Conservation (phyloP, 352 stramenopile genomes). For the Globisporangium middletonii region DNA sequence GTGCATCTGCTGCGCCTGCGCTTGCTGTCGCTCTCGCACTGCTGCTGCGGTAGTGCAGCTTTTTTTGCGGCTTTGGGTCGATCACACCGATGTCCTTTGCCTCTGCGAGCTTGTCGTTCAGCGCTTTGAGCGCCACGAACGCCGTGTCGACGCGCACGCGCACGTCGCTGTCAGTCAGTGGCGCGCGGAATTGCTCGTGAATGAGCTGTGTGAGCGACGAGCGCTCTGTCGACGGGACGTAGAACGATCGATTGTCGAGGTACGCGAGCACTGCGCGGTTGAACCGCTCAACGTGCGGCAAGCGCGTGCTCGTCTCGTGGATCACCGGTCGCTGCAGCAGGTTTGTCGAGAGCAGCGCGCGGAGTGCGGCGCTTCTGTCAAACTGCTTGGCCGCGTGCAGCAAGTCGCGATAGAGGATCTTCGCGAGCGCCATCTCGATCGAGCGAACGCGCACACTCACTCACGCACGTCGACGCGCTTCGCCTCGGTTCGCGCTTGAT, state of each 20-base stretch:
- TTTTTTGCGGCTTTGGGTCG: not conserved
- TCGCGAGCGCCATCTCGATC: conserved; percentile 37
- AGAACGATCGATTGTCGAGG: conserved; percentile 54
- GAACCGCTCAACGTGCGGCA: conserved; percentile 54
- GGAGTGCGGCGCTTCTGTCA: conserved; percentile 50
- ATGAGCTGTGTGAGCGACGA: conserved; percentile 34
- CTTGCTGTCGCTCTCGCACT: conserved; percentile 1
- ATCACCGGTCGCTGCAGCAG: conserved; percentile 38
- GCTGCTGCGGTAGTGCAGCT: not conserved
- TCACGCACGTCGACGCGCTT: not conserved
- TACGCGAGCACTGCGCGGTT: conserved; percentile 50
- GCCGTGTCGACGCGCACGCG: conserved; percentile 43
- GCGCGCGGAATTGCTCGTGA: conserved; percentile 40
- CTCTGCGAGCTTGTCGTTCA: conserved; percentile 56
- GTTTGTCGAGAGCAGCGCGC: conserved; percentile 56
- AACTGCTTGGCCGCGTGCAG: conserved; percentile 42
- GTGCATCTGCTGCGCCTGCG: not conserved
- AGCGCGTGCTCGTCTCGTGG: conserved; percentile 20
- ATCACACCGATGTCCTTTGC: conserved; percentile 31
- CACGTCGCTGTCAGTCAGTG: not conserved
- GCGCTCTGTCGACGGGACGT: conserved; percentile 40
- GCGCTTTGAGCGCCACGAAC: conserved; percentile 48
- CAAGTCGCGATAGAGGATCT: conserved; percentile 67
- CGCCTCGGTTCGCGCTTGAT: too few species aligned
- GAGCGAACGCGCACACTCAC: not conserved